Conservation (phyloP, 257 asterid genomes). For the Rhazya stricta region DNA sequence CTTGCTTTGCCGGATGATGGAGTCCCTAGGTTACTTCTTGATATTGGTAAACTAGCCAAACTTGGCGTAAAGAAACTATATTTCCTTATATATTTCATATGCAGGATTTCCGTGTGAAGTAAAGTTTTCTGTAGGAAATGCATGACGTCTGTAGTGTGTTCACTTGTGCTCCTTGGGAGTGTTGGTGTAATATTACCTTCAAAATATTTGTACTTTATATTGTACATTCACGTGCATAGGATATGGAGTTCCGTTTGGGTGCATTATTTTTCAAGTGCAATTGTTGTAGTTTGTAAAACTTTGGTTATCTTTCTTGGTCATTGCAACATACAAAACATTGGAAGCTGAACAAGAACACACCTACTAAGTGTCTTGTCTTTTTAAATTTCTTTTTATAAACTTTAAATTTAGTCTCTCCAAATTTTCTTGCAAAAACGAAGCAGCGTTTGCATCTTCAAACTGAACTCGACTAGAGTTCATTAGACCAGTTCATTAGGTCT, state of each 20-base stretch:
- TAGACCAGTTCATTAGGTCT: too few relatives aligned
- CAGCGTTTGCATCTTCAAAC: background rate
- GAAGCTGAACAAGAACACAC: background rate
- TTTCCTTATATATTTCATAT: background rate
- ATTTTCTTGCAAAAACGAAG: background rate
- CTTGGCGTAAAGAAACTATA: background rate
- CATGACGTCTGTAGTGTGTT: background rate
- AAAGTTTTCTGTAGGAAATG: background rate
- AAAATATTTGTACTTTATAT: background rate
- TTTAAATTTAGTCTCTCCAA: background rate
- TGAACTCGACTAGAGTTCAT: background rate
- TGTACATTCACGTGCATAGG: background rate
- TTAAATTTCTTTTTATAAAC: too few relatives aligned
- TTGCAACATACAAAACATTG: background rate
- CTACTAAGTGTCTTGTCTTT: background rate
- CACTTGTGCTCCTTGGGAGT: background rate
- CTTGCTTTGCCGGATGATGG: constrained; percentile 82
- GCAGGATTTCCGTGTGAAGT: background rate
- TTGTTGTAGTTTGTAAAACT: background rate
- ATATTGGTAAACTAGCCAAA: constrained; percentile 56
- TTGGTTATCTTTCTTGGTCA: background rate
- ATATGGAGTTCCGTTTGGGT: background rate
- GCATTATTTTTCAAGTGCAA: background rate
- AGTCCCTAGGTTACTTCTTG: constrained; percentile 76
- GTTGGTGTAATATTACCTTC: background rate